Percentiles rank a stretch among this genome's conserved stretches.
phyloP scores from a whole-genome alignment of 441 rosid genomes.

The Croton laevigatus region DNA sequence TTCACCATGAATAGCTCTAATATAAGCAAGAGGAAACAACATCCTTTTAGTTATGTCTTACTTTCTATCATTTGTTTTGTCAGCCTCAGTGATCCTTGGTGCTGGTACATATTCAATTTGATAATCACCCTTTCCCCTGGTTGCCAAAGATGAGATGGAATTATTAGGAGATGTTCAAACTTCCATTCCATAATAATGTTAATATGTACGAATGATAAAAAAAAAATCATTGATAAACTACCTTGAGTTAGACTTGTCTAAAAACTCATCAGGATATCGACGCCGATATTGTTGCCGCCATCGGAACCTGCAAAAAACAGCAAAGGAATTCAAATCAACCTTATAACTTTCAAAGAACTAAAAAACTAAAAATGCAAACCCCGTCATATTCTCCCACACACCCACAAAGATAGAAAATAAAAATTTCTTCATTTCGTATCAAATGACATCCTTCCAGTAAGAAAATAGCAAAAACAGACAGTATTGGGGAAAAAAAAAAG shows the following conservation, averaged over 20 bases:
- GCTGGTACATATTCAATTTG: slow-evolving; percentile 90
- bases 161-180: not conserved
- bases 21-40: not conserved
- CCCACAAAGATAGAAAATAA: too few relatives aligned
- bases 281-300: slow-evolving; percentile 84
- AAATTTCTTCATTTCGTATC: too few relatives aligned
- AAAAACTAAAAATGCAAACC: not conserved
- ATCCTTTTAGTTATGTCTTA: slow-evolving; percentile 26
- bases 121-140: slow-evolving; percentile 84
- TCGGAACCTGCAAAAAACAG: slow-evolving; percentile 48
- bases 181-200: not conserved
- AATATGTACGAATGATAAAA: not conserved
- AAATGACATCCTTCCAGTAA: too few relatives aligned
- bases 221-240: slow-evolving; percentile 2
- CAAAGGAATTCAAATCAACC: not conserved
- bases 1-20: not conserved
- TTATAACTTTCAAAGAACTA: not conserved
- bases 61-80: slow-evolving; percentile 75
- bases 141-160: slow-evolving; percentile 20
- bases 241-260: slow-evolving; percentile 82
- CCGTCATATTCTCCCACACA: not conserved
- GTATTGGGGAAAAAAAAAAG: too few relatives aligned
- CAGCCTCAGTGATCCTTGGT: slow-evolving; percentile 84
- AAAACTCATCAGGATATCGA: slow-evolving; percentile 84
- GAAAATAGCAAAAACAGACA: too few relatives aligned